A percentile compares a stretch with the other conserved stretches of the same genome.
Conservation (phyloP, 176 grass and related monocot species). For the Microstegium vimineum region DNA sequence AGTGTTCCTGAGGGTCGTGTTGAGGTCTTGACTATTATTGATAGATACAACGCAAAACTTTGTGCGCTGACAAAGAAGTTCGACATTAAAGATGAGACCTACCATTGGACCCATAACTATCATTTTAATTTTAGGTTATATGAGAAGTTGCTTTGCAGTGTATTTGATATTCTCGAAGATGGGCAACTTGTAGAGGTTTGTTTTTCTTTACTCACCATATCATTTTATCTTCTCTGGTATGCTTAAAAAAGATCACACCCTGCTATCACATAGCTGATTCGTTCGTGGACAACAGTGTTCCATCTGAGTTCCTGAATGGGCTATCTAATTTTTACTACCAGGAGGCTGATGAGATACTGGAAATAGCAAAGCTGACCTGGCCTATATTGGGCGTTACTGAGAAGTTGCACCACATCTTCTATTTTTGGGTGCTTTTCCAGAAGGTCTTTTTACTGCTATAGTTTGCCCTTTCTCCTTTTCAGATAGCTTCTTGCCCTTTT, state of each 20-base stretch:
- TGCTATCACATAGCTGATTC: slow-evolving; percentile 7
- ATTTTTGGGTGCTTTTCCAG: slow-evolving; percentile 79
- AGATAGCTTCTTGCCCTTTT: neutral
- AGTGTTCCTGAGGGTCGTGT: slow-evolving; percentile 55
- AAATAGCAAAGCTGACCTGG: slow-evolving; percentile 65
- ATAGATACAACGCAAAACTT: slow-evolving; percentile 63
- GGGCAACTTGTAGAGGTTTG: slow-evolving; percentile 85
- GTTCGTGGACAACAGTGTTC: slow-evolving; percentile 21
- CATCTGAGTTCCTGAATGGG: slow-evolving; percentile 37
- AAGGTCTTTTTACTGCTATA: slow-evolving; percentile 43
- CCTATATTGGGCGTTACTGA: slow-evolving; percentile 68
- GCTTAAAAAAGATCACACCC: neutral
- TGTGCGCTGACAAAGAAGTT: slow-evolving; percentile 52
- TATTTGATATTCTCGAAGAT: slow-evolving; percentile 97
- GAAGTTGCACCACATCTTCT: slow-evolving; percentile 63
- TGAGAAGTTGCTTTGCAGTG: slow-evolving; percentile 76
- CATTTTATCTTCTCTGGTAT: slow-evolving; percentile 7
- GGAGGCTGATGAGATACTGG: slow-evolving; percentile 89
- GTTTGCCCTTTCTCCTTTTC: neutral
- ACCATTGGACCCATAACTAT: slow-evolving; percentile 70
- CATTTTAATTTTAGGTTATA: slow-evolving; percentile 84
- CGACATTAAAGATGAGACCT: slow-evolving; percentile 51
- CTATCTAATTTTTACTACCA: slow-evolving; percentile 45
- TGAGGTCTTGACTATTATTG: slow-evolving; percentile 63
- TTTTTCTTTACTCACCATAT: slow-evolving; percentile 20